Base-by-base conservation (phyloP, 305 asterid genomes). In the Andrographis paniculata region DNA sequence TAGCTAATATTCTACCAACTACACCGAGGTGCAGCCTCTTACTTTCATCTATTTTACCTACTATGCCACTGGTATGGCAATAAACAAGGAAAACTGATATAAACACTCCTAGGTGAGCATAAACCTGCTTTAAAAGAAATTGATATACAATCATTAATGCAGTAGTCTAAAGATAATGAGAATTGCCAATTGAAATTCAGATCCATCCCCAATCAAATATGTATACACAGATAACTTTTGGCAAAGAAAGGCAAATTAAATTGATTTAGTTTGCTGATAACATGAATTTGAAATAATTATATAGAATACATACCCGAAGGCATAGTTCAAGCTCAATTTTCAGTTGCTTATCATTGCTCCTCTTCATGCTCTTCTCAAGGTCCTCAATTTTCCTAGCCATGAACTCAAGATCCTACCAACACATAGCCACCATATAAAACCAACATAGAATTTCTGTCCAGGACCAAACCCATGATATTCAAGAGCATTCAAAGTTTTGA, bases 341-440 rank as follows among this genome's bases (percentile, higher is more conserved):
- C 59, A 91, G 82, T 71, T 75, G 95, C 71, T 86, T 91, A 75
- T 91, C 99, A 57, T 91, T 91, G 81, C 99, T 91, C 75, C 99
- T 78, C 78, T 91, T 91, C 99, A 86, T 83, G 84, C 96, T 91
- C 83, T 91, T 91, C 36, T 91, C 99, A 46, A 91, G 61, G 77
- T 91, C 99, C 31, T 91, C 99, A 63, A 80, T 76, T 70, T 75
- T 78, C 82, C 78, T 78, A 52, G 69, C 86, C 69, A 80, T 71
- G 81, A 91, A 91, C 67, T 91, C 99, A 18, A 86, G 64, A 72
- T 91, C 99, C 99, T 89, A 63, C 39, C 16, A 47, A 48, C 58
- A 68, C 19, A 61, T 1, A 31, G 28, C 35, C 52, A 31, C 28
- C 24, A 27, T 17, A 57, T 28, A 21, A 33, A 55, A 65, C 52